Percentiles rank a stretch among this genome's conserved stretches.
These are phyloP conservation scores for Bifiguratus adelaidae DNA, from an alignment of 192 early-diverging fungal genomes.

Conservation along the genomic window DNA sequence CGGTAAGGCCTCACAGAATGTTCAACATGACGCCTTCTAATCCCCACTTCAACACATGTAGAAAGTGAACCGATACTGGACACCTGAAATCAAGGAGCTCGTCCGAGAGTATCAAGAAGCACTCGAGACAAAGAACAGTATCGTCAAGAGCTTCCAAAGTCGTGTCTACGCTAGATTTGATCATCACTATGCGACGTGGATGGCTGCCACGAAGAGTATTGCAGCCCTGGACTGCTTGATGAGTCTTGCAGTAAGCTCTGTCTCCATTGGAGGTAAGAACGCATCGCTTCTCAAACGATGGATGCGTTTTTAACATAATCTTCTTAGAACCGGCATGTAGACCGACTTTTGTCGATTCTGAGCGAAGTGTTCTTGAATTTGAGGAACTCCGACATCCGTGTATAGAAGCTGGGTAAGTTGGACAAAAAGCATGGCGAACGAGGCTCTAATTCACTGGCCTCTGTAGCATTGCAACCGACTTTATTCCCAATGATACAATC, in stretches of 20 bases:
- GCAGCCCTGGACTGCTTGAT: slow-evolving; percentile 85
- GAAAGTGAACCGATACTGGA: slow-evolving; percentile 80
- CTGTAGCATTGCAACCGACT: slow-evolving; percentile 42
- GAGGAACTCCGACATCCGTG: slow-evolving; percentile 92
- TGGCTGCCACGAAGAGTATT: slow-evolving; percentile 57
- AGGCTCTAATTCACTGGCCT: not conserved
- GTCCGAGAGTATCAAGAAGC: slow-evolving; percentile 71
- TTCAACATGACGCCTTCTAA: not conserved
- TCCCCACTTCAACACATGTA: slow-evolving; percentile 9
- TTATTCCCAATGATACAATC: slow-evolving; percentile 91
- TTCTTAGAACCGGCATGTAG: slow-evolving; percentile 67
- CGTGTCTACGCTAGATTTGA: slow-evolving; percentile 83
- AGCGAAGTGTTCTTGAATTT: slow-evolving; percentile 61
- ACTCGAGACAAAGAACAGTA: slow-evolving; percentile 64
- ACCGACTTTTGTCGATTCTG: slow-evolving; percentile 69
- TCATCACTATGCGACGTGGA: slow-evolving; percentile 56
- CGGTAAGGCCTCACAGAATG: slow-evolving; percentile 26
- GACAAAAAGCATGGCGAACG: not conserved
- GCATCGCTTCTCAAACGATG: not conserved
- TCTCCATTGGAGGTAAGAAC: slow-evolving; percentile 47
- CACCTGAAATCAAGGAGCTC: slow-evolving; percentile 44
- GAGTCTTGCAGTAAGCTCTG: slow-evolving; percentile 56
- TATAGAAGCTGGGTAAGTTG: slow-evolving; percentile 49
- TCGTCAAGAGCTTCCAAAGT: slow-evolving; percentile 60
- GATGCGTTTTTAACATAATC: not conserved